Conservation (phyloP, 352 stramenopile genomes). For the Phytophthora pini region DNA sequence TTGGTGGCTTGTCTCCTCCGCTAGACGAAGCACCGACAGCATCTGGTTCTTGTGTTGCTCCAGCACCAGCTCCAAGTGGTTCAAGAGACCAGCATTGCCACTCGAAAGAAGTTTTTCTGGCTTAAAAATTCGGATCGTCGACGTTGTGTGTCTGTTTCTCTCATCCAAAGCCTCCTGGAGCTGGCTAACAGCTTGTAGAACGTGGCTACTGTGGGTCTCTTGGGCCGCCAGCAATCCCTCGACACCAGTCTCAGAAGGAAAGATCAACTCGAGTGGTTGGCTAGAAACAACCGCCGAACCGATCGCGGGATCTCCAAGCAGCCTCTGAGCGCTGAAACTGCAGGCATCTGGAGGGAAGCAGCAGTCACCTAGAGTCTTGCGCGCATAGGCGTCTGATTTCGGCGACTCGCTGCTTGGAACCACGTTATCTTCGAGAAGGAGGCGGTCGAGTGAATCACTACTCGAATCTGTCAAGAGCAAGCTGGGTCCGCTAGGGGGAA, state of each 20-base stretch:
- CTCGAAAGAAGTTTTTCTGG: neutral
- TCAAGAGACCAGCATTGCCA: neutral
- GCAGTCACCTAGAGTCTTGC: neutral
- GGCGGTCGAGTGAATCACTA: conserved; percentile 15
- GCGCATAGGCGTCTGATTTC: neutral
- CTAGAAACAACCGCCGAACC: neutral
- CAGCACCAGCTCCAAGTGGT: conserved; percentile 11
- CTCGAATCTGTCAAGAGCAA: conserved; percentile 7
- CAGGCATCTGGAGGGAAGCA: neutral
- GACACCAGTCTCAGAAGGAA: neutral
- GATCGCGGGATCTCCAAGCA: neutral
- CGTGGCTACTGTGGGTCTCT: neutral
- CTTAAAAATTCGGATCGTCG: conserved; percentile 8
- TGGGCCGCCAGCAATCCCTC: conserved; percentile 3
- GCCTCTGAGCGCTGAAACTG: neutral
- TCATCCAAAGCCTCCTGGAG: conserved; percentile 12
- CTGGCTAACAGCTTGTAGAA: neutral
- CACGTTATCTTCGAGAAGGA: conserved; percentile 28
- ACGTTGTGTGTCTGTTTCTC: conserved; percentile 1
- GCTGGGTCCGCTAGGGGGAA: neutral
- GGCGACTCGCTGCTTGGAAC: neutral
- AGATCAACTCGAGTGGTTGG: conserved; percentile 6
- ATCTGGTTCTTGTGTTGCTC: conserved; percentile 22
- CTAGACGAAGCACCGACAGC: conserved; percentile 13
- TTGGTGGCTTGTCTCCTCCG: conserved; percentile 9